These are phyloP conservation scores for Acorus calamus DNA, from an alignment of 106 monocot species.

Conservation along the genomic window DNA sequence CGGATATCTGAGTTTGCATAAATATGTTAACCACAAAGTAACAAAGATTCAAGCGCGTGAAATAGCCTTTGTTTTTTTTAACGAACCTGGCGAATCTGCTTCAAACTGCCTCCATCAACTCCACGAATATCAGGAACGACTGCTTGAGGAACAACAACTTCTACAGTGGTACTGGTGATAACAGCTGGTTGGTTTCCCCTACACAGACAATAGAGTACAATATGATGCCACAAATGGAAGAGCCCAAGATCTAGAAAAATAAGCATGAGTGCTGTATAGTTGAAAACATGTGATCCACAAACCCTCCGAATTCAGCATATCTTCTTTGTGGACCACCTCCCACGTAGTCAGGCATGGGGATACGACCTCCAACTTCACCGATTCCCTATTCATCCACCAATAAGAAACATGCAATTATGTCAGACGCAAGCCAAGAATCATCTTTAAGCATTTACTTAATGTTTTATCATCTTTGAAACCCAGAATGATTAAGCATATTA, in stretches of 20 bases:
- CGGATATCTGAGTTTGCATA: slow-evolving; percentile 57
- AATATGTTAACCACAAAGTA: neutral
- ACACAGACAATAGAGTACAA: slow-evolving; percentile 7
- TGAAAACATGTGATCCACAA: slow-evolving; percentile 5
- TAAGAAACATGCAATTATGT: neutral
- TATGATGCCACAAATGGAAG: neutral
- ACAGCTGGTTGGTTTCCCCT: slow-evolving; percentile 47
- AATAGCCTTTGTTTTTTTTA: neutral
- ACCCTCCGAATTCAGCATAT: slow-evolving; percentile 45
- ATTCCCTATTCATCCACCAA: slow-evolving; percentile 18
- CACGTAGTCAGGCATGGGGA: slow-evolving; percentile 30
- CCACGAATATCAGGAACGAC: slow-evolving; percentile 71
- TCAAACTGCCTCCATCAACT: slow-evolving; percentile 73
- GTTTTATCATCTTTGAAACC: neutral
- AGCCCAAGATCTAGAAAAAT: neutral
- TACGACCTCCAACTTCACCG: slow-evolving; percentile 25
- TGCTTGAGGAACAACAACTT: slow-evolving; percentile 71
- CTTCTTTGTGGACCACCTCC: slow-evolving; percentile 26
- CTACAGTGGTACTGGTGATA: slow-evolving; percentile 62
- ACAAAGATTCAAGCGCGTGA: neutral
- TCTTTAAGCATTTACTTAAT: too few species aligned
- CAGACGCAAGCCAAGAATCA: neutral
- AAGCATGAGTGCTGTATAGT: neutral
- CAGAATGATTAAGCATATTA: neutral
- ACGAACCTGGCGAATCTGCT: slow-evolving; percentile 73